Evolutionary conservation across 768 basidiomycete species (phyloP), one percentile per base, ranked within the genome.

Genomic region (Asterophora parasitica): DNA sequence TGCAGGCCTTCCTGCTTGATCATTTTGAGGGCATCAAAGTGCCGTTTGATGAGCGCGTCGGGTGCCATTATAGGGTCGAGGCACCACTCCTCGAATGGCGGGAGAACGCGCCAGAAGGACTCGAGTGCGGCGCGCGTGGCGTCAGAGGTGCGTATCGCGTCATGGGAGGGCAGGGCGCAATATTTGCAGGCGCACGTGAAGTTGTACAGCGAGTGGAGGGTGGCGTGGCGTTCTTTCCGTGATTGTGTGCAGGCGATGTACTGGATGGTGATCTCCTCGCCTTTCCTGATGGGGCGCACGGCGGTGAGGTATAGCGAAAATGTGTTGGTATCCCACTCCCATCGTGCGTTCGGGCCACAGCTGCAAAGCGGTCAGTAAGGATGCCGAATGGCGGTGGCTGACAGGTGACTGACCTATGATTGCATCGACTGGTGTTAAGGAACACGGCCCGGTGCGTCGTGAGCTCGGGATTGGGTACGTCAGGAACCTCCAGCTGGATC

Each of bases 331-430:
- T 74, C 69, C 66, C 70, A 74, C n/a, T 61, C 54, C 64, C 64
- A 67, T 17, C 47, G 55, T 4, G 71, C 65, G 43, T 72, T 72
- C n/a, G 71, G 71, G 1, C 61, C 61, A 46, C 72, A 74, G 43
- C 72, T 73, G 16, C 4, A 28, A 4, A 23, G 9, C 32, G 15
- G 42, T 12, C 4, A 27, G 13, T 19, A 8, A 9, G 19, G 6
- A 17, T 32, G 31, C 16, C 11, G 17, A 3, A 35, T 42, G 15
- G 42, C 26, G 40, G 1, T 20, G n/a, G n/a, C 9, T n/a, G n/a
- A n/a, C n/a, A n/a, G n/a, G n/a, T 7, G 37, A n/a, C 61, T 41
- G 40, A 72, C 72, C 72, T 73, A 50, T 74, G 73, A 43, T 73
- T 72, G 31, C 67, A 70, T 9, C 65, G 53, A 38, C 68, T 68